Evolutionary conservation across 306 rosid genomes (phyloP).

Genomic region (Castanospermum australe): DNA sequence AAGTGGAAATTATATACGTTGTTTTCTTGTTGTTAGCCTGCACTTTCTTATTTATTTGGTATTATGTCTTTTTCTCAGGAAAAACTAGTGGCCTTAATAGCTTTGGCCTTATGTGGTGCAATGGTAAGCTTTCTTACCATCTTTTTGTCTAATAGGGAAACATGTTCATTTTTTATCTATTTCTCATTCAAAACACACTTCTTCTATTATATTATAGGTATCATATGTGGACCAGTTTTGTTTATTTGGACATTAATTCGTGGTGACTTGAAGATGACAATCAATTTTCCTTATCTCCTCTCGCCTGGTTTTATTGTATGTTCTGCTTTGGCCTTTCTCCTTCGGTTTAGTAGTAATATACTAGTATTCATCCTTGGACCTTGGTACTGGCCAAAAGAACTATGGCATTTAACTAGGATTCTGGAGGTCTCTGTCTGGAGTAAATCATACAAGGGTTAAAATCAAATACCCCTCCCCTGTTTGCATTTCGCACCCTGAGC

Average conservation of each 20-base stretch:
- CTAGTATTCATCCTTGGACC: background rate
- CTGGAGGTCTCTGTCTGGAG: background rate
- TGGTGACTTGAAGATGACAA: conserved; percentile 75
- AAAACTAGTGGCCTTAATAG: conserved; percentile 96
- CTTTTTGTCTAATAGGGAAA: background rate
- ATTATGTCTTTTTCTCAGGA: conserved; percentile 51
- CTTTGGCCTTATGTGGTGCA: conserved; percentile 99
- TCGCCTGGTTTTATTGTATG: conserved; percentile 87
- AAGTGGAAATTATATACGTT: conserved; percentile 1
- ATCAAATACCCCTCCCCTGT: background rate
- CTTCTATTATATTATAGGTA: conserved; percentile 45
- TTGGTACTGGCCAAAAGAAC: background rate
- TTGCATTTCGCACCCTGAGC: background rate
- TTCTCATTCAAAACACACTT: conserved; percentile 12
- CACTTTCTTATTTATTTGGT: conserved; percentile 24
- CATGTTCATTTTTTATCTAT: background rate
- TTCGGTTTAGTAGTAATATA: background rate
- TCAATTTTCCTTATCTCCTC: conserved; percentile 65
- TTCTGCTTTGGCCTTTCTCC: conserved; percentile 23
- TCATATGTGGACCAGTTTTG: conserved; percentile 76
- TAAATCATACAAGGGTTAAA: background rate
- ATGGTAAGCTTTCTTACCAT: conserved; percentile 49
- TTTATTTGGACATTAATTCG: conserved; percentile 71
- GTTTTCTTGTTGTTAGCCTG: conserved; percentile 17
- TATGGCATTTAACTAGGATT: background rate